These are phyloP conservation scores for Nannochloris sp. DNA, from an alignment of 139 green algal genomes.

Conservation along the genomic window DNA sequence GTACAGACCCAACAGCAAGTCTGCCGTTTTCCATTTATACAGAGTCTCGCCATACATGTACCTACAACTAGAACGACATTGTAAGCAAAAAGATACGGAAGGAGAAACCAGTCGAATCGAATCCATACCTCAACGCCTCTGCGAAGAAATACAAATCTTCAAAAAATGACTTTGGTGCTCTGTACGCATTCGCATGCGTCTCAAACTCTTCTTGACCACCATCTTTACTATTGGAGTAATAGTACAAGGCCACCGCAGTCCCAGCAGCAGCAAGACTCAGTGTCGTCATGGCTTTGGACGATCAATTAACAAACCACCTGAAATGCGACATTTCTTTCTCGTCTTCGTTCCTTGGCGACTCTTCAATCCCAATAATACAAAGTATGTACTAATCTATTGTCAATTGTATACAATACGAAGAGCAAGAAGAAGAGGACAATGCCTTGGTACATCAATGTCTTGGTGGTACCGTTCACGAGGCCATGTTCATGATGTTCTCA, in stretches of 20 bases:
- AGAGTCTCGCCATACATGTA: conserved; percentile 68
- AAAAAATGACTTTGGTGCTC: conserved; percentile 51
- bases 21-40: conserved; percentile 62
- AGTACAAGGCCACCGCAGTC: conserved; percentile 32
- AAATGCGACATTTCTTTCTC: too few relatives aligned
- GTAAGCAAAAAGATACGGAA: background rate
- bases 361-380: too few relatives aligned
- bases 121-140: conserved; percentile 52
- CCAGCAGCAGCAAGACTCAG: conserved; percentile 23
- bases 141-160: conserved; percentile 68
- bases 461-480: too few relatives aligned
- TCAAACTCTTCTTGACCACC: background rate
- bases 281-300: conserved; percentile 1
- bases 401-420: too few relatives aligned
- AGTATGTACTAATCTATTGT: too few relatives aligned
- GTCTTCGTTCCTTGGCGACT: too few relatives aligned
- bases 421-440: too few relatives aligned
- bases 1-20: conserved; percentile 72
- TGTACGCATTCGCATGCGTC: conserved; percentile 26
- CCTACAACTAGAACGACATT: conserved; percentile 17
- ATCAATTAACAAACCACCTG: too few relatives aligned
- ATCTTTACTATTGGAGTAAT: conserved; percentile 10
- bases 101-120: background rate
- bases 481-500: too few relatives aligned
- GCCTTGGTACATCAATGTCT: too few relatives aligned